These are phyloP conservation scores for Buxus sempervirens DNA, from an alignment of 164 flowering plant species.

Conservation along the genomic window DNA sequence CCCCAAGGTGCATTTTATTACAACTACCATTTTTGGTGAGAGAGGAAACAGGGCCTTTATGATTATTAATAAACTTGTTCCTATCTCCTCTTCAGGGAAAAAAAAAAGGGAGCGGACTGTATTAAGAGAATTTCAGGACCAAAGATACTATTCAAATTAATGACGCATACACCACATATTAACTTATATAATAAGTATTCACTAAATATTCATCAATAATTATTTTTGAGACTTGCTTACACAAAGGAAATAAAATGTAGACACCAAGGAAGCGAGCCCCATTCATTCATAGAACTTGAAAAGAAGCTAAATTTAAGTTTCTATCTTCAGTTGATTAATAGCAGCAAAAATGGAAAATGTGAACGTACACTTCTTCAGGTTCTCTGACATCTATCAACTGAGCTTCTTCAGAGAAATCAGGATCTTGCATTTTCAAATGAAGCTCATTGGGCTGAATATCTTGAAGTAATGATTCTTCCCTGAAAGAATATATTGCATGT, in stretches of 20 bases:
- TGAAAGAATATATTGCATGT: conserved; percentile 18
- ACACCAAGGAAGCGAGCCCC: background rate
- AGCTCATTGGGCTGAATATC: conserved; percentile 70
- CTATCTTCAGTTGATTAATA: background rate
- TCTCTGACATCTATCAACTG: conserved; percentile 94
- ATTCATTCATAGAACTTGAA: background rate
- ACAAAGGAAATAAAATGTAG: background rate
- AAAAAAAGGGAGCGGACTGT: no score
- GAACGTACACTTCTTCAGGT: conserved; percentile 88
- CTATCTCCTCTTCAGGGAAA: no score
- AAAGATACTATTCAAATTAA: no score
- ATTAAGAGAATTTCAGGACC: no score
- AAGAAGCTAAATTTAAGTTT: background rate
- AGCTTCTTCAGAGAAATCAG: conserved; percentile 64
- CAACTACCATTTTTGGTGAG: no score
- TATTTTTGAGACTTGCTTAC: background rate
- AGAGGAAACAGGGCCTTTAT: no score
- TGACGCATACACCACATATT: no score
- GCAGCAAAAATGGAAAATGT: conserved; percentile 1
- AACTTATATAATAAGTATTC: no score
- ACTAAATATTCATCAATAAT: no score
- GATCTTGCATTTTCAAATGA: conserved; percentile 78
- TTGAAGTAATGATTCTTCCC: conserved; percentile 66
- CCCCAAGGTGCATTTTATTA: no score
- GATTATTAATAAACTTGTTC: no score